Conservation (phyloP, 1,284 basidiomycete species). For the Cryptococcus jaspeensis region DNA sequence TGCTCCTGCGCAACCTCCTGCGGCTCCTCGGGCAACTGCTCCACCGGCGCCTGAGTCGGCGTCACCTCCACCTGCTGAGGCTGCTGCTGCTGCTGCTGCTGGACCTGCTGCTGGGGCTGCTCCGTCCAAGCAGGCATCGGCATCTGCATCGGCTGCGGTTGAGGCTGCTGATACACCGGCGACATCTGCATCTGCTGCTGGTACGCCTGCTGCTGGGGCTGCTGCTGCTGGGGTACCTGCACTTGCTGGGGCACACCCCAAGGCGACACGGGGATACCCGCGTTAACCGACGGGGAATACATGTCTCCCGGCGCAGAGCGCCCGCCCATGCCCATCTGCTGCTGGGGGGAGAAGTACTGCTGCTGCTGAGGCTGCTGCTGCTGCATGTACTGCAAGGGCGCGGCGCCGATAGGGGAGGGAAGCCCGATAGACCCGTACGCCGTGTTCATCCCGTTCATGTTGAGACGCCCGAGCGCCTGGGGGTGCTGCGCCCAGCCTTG, state of each 20-base stretch:
- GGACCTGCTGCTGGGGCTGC: constrained; percentile 10
- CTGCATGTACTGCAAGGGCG: constrained; percentile 21
- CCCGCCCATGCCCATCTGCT: constrained; percentile 5
- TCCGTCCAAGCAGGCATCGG: constrained; percentile 11
- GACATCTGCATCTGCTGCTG: constrained; percentile 18
- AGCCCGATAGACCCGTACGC: constrained; percentile 26
- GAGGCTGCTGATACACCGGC: constrained; percentile 12
- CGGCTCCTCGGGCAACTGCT: constrained; percentile 1
- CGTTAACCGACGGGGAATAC: constrained; percentile 27
- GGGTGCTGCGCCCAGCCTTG: constrained; percentile 14
- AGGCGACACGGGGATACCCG: constrained; percentile 25
- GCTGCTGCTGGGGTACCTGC: constrained; percentile 16
- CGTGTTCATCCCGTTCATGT: constrained; percentile 10
- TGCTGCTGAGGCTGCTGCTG: constrained; percentile 16
- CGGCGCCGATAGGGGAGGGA: constrained; percentile 29
- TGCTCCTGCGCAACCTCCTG: constrained; percentile 7
- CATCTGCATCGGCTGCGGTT: constrained; percentile 1
- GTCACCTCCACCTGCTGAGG: constrained; percentile 13
- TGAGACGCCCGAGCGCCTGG: constrained; percentile 12
- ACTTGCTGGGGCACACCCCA: constrained; percentile 27
- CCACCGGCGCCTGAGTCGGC: background rate
- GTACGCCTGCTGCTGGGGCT: constrained; percentile 16
- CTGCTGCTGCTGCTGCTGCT: constrained; percentile 8
- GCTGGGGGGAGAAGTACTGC: constrained; percentile 25
- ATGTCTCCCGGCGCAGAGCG: constrained; percentile 17